phyloP scores from a whole-genome alignment of 2,329 filamentous ascomycete species.

The Alternaria panax region DNA sequence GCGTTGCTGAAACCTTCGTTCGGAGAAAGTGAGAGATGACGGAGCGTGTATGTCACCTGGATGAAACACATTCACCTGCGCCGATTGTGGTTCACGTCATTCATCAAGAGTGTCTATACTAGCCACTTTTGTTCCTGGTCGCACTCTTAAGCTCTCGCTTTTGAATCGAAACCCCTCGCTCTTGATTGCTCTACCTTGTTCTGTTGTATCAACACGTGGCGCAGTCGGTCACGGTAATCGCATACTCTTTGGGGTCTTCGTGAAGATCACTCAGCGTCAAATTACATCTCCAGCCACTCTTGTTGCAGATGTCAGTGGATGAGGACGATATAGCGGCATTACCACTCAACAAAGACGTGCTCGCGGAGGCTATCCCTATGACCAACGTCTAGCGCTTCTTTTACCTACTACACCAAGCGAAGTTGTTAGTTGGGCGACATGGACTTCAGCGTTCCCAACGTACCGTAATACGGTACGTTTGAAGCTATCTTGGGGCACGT shows the following conservation, averaged over 20 bases:
- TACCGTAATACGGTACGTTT: too few relatives aligned
- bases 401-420: slow-evolving; percentile 16
- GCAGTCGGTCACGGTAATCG: too few relatives aligned
- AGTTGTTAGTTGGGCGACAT: slow-evolving; percentile 10
- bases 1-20: neutral
- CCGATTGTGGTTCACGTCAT: neutral
- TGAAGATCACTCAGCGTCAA: neutral
- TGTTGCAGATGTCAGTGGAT: neutral
- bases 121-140: neutral
- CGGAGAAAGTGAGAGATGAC: neutral
- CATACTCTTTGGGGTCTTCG: neutral
- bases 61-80: neutral
- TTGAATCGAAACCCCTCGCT: too few relatives aligned
- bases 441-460: too few relatives aligned
- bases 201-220: neutral
- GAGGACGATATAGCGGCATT: neutral
- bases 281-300: neutral
- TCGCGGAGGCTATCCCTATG: neutral
- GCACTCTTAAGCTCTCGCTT: too few relatives aligned
- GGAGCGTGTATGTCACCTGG: neutral
- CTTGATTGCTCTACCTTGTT: neutral
- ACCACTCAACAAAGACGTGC: neutral
- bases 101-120: neutral
- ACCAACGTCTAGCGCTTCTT: slow-evolving; percentile 16
- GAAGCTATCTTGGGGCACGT: too few relatives aligned